Evolutionary conservation across 2,329 filamentous ascomycete genomes (phyloP).

Genomic region (Hyphodiscus sp.): DNA sequence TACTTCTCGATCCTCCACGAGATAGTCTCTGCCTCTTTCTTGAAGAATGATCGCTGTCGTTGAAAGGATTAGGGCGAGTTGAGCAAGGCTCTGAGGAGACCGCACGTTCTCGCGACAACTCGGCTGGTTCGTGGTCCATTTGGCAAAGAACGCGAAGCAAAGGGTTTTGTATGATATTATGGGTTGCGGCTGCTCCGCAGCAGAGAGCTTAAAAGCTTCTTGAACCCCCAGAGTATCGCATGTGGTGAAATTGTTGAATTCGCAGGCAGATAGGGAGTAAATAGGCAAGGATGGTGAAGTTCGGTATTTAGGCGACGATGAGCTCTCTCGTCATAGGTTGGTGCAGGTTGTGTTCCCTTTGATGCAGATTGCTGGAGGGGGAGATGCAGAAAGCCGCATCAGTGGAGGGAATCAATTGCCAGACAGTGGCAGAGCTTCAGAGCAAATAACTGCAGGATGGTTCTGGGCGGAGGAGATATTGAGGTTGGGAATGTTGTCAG

Average conservation of each 20-base stretch:
- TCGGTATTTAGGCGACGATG: constrained; percentile 9
- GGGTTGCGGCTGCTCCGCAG: constrained; percentile 15
- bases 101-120: constrained; percentile 47
- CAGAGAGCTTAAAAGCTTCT: constrained; percentile 20
- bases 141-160: constrained; percentile 36
- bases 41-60: constrained; percentile 45
- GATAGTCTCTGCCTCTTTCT: constrained; percentile 59
- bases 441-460: neutral
- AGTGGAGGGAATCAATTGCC: neutral
- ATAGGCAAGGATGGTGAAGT: neutral
- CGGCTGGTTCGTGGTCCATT: constrained; percentile 30
- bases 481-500: neutral
- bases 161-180: constrained; percentile 36
- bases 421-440: neutral
- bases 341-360: neutral
- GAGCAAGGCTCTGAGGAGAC: constrained; percentile 57
- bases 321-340: constrained; percentile 4
- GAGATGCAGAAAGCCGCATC: neutral
- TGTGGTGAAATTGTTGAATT: constrained; percentile 5
- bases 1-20: constrained; percentile 46
- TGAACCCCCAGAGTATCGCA: constrained; percentile 14
- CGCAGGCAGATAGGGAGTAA: neutral
- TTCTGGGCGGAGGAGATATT: neutral
- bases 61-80: constrained; percentile 58
- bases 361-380: neutral